Percentiles rank a stretch among this genome's conserved stretches.
Conservation (phyloP, 306 rosid species). For the Acacia crassicarpa region DNA sequence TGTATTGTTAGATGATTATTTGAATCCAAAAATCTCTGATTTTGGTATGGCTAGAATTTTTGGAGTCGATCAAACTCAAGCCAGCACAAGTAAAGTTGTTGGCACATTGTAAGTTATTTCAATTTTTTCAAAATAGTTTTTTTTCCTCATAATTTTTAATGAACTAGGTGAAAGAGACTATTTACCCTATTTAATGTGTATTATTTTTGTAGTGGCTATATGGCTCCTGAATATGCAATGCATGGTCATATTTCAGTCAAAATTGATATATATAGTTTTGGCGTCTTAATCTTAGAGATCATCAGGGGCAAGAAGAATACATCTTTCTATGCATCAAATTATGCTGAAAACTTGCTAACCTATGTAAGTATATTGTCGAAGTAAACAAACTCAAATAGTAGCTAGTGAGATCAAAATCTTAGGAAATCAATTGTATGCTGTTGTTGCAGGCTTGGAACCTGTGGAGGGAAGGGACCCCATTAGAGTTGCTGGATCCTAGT, state of each 20-base stretch:
- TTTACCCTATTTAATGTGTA: not conserved
- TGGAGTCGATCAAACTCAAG: not conserved
- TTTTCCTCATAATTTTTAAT: not conserved
- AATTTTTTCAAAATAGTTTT: no score
- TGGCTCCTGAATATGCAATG: not conserved
- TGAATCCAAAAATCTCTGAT: not conserved
- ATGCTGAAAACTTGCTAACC: not conserved
- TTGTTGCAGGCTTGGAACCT: not conserved
- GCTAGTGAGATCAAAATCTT: not conserved
- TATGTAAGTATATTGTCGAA: not conserved
- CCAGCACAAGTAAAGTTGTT: not conserved
- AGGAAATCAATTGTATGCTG: not conserved
- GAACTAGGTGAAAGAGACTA: not conserved
- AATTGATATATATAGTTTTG: not conserved
- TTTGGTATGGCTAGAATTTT: not conserved
- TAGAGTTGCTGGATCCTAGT: not conserved
- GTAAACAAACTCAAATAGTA: not conserved
- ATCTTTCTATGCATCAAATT: not conserved
- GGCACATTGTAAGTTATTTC: not conserved
- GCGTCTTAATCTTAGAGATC: not conserved
- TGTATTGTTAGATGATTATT: not conserved
- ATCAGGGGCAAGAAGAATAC: not conserved
- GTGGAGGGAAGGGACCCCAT: not conserved
- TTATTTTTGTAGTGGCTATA: not conserved
- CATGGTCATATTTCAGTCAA: not conserved